These are phyloP conservation scores for Sordariomycetes sp. DNA, from an alignment of 2,329 filamentous ascomycete genomes.

Conservation along the genomic window DNA sequence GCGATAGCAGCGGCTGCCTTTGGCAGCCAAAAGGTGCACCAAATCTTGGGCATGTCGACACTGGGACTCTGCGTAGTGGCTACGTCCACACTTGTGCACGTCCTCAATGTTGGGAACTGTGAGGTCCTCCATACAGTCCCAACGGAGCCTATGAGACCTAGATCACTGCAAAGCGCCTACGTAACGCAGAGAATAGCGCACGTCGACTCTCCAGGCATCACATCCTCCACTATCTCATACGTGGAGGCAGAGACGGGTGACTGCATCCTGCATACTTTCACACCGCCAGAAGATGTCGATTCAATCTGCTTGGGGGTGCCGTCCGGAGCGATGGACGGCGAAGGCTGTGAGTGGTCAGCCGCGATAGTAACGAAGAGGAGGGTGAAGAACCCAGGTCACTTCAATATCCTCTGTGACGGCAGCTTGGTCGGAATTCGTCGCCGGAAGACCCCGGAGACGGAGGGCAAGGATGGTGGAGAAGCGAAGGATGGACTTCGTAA, in stretches of 20 bases:
- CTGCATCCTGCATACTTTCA: conserved; percentile 57
- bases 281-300: conserved; percentile 40
- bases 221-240: conserved; percentile 57
- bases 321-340: conserved; percentile 27
- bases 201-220: conserved; percentile 33
- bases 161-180: conserved; percentile 52
- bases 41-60: conserved; percentile 48
- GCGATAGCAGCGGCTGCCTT: conserved; percentile 8
- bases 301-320: conserved; percentile 46
- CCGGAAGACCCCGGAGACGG: conserved; percentile 13
- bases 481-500: conserved; percentile 15
- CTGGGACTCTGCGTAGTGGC: conserved; percentile 54
- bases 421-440: conserved; percentile 55
- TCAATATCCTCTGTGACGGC: conserved; percentile 53
- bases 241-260: conserved; percentile 48
- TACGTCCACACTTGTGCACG: conserved; percentile 47
- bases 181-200: conserved; percentile 19
- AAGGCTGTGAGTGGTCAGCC: conserved; percentile 41
- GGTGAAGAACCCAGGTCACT: conserved; percentile 54
- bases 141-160: conserved; percentile 47
- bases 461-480: neutral
- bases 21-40: conserved; percentile 38
- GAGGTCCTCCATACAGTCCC: conserved; percentile 51
- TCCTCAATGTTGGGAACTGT: conserved; percentile 34
- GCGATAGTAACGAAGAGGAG: conserved; percentile 41